These are phyloP conservation scores for Scedosporium dehoogii DNA, from an alignment of 2,329 filamentous ascomycete genomes.

Conservation along the genomic window DNA sequence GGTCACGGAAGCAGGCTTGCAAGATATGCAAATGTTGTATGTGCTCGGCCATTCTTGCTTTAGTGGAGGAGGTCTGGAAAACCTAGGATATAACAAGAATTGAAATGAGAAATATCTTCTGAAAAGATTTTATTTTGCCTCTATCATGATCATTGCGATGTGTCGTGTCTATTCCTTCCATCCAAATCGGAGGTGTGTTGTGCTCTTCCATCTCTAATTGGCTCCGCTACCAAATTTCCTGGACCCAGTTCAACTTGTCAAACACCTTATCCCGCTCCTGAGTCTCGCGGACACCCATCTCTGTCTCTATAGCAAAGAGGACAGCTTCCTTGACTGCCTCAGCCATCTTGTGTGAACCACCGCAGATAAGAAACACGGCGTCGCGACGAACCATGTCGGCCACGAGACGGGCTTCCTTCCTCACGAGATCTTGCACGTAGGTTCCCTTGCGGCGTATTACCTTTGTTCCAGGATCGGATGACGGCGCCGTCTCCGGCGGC, in stretches of 20 bases:
- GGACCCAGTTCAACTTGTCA: conserved; percentile 35
- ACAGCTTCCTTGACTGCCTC: conserved; percentile 42
- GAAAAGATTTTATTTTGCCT: no score
- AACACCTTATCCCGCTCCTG: conserved; percentile 28
- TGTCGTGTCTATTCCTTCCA: not conserved
- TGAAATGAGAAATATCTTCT: not conserved
- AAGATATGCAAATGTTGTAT: not conserved
- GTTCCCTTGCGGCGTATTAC: conserved; percentile 31
- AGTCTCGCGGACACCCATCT: conserved; percentile 20
- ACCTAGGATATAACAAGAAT: not conserved
- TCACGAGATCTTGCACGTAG: conserved; percentile 47
- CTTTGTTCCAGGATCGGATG: not conserved
- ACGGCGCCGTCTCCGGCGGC: conserved; percentile 1
- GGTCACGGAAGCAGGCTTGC: no score
- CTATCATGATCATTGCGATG: not conserved
- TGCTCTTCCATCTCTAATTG: no score
- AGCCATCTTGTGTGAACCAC: conserved; percentile 49
- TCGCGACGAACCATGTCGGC: conserved; percentile 25
- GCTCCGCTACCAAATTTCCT: conserved; percentile 46
- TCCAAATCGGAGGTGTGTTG: no score
- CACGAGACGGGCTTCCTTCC: conserved; percentile 27
- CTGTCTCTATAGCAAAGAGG: conserved; percentile 34
- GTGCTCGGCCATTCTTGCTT: no score
- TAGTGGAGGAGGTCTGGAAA: no score
- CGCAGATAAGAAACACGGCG: conserved; percentile 43